Evolutionary conservation across 805 yeast genomes (phyloP), one percentile per base, ranked within the genome.

Genomic region (Starmera pachycereana): DNA sequence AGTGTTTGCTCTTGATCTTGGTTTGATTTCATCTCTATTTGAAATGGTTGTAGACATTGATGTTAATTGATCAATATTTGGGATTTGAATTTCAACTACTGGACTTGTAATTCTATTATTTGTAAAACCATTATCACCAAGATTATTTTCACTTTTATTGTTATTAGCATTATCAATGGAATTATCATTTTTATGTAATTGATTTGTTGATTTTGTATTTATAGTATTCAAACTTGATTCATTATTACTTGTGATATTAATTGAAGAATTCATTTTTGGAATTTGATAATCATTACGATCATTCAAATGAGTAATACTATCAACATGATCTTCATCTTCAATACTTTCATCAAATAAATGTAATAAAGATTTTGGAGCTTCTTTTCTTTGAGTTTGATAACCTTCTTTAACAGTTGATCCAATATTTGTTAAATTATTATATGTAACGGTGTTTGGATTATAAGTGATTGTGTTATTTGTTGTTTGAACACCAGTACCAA

Each of bases 341-440:
- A 58, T 66, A 10, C 54, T 61, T 25, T 74, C 78, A 47, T 81
- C 87, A 54, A 86, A 86, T 25, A 87, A 58, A 54, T 78, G 77
- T 43, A 80, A 60, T 29, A 87, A 62, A 3, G 92, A 81, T 54
- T 75, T 78, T 1, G 95, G 95, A 0, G 86, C 80, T 33, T 72
- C 80, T 35, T 66, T 63, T 31, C 58, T 58, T 6, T 60, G 52
- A 19, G 47, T n/a, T 10, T 56, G 52, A 25, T 54, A 52, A 40
- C 53, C 49, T 19, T 44, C 55, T 45, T 41, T 54, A 36, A 41
- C 43, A 32, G 49, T 58, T 19, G 50, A 53, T 9, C 47, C 52
- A 25, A 47, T 44, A 30, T 58, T 39, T 44, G 40, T 33, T n/a
- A 12, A 18, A 10, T 42, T 47, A 34, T 48, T 50, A 32, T 46